These are phyloP conservation scores for Begonia loranthoides DNA, from an alignment of 306 rosid species.

Conservation along the genomic window DNA sequence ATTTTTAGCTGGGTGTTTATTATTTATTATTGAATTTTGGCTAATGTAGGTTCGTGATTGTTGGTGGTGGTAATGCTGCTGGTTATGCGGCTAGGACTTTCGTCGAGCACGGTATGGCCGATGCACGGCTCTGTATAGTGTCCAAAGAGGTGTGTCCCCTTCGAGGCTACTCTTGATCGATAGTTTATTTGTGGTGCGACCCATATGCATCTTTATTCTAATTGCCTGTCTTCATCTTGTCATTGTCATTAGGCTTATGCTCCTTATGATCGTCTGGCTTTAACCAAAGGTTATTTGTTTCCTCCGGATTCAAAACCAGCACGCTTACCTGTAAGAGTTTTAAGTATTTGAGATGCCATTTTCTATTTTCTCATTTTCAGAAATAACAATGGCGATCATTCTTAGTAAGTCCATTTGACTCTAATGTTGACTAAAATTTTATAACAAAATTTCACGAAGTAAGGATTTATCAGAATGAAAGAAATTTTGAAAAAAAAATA, in stretches of 20 bases:
- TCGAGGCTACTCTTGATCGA: no score
- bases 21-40: neutral
- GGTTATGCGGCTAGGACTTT: conserved; percentile 91
- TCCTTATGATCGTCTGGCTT: conserved; percentile 94
- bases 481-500: no score
- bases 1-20: neutral
- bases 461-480: no score
- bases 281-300: conserved; percentile 74
- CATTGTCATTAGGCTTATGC: conserved; percentile 43
- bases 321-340: conserved; percentile 69
- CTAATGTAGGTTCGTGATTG: conserved; percentile 67
- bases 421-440: no score
- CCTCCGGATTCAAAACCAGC: conserved; percentile 88
- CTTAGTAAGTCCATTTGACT: no score
- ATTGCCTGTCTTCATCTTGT: neutral
- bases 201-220: neutral
- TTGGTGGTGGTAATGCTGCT: conserved; percentile 95
- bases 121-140: conserved; percentile 85
- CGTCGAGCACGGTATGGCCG: conserved; percentile 89
- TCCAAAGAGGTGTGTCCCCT: conserved; percentile 57
- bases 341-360: neutral
- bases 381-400: no score
- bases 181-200: no score
- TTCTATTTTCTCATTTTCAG: neutral
- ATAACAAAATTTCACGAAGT: no score